Evolutionary conservation across 2,329 filamentous ascomycete genomes (phyloP).

Genomic region (Venturia carpophila): DNA sequence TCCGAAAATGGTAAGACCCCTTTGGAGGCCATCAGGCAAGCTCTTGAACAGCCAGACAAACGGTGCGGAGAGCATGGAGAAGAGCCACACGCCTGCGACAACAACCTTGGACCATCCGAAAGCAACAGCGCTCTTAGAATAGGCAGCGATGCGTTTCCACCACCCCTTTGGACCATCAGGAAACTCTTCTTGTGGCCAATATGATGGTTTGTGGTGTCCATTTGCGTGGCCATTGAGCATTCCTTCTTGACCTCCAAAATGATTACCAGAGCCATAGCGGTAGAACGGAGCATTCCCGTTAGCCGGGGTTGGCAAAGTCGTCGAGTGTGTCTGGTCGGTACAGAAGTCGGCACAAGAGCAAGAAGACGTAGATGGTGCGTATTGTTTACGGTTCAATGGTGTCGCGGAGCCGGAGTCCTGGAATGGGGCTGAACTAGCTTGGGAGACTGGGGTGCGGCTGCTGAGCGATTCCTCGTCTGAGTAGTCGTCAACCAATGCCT

Average conservation of each 20-base stretch:
- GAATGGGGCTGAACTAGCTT: constrained; percentile 32
- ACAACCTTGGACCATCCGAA: neutral
- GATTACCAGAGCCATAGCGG: constrained; percentile 22
- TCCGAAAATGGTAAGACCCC: constrained; percentile 42
- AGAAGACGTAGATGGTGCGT: constrained; percentile 26
- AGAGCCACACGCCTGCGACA: neutral
- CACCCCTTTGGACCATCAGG: constrained; percentile 31
- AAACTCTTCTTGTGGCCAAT: constrained; percentile 21
- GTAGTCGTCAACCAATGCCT: constrained; percentile 36
- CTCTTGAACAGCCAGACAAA: neutral
- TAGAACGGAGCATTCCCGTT: constrained; percentile 40
- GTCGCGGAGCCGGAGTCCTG: constrained; percentile 41
- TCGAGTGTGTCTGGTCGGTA: constrained; percentile 34
- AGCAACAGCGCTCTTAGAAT: constrained; percentile 2
- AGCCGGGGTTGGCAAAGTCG: constrained; percentile 36
- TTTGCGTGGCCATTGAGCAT: neutral
- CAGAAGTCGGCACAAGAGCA: constrained; percentile 25
- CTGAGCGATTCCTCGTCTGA: constrained; percentile 19
- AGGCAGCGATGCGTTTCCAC: constrained; percentile 31
- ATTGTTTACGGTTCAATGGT: constrained; percentile 29
- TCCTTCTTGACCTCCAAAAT: neutral
- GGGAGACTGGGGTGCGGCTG: constrained; percentile 20
- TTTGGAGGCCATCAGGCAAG: constrained; percentile 39
- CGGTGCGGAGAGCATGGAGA: neutral
- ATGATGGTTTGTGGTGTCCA: neutral